These are phyloP conservation scores for Cyanidiococcus yangmingshanensis DNA, from an alignment of 23 red algal species.

Conservation along the genomic window DNA sequence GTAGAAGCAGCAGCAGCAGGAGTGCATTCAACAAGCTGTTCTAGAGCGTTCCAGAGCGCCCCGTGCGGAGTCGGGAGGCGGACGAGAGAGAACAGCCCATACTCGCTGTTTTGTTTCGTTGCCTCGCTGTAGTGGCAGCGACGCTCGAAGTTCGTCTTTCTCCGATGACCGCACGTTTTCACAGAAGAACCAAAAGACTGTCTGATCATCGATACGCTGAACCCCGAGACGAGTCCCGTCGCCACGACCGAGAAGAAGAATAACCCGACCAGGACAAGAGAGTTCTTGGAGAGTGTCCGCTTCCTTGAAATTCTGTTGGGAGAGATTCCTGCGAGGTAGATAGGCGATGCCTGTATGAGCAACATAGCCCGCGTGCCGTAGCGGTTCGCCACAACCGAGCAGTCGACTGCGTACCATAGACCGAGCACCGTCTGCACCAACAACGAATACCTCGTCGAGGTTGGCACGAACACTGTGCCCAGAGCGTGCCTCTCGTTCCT, in stretches of 20 bases:
- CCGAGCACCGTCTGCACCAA: constrained; percentile 57
- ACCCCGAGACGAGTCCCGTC: constrained; percentile 9
- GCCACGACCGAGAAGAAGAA: neutral
- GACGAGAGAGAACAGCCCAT: neutral
- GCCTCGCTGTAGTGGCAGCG: neutral
- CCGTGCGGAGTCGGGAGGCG: neutral
- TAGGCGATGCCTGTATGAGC: neutral
- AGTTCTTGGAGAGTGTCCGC: neutral
- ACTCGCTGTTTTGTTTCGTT: neutral
- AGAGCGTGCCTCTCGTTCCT: neutral
- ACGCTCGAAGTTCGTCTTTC: neutral
- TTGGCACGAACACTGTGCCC: neutral
- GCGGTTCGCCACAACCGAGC: neutral
- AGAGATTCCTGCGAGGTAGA: neutral
- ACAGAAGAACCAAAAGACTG: constrained; percentile 11
- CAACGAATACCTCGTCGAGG: constrained; percentile 11
- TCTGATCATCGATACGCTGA: neutral
- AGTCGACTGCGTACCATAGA: constrained; percentile 6
- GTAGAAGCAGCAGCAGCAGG: neutral
- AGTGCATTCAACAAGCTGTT: neutral
- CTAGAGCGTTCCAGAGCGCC: neutral
- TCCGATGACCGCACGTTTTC: neutral
- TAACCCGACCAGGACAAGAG: neutral
- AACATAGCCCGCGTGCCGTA: constrained; percentile 5
- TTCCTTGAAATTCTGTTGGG: neutral